Evolutionary conservation across 1,139 yeast species (phyloP), one percentile per base, ranked within the genome.

Genomic region (Sporopachydermia cereana): DNA sequence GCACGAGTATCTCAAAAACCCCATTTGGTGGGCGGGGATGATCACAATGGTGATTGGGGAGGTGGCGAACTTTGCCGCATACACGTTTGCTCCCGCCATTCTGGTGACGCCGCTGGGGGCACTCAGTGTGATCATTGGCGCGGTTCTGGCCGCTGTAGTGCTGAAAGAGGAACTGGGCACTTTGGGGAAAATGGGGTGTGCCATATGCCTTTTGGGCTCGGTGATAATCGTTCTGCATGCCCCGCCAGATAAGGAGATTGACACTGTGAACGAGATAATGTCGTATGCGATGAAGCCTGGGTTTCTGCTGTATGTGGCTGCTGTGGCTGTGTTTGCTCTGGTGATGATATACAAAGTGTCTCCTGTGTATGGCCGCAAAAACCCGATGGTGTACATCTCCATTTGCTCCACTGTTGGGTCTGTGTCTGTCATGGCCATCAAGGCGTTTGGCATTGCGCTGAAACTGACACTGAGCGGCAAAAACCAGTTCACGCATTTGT

Each of bases 1-100:
- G 30, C 78, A 73, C 56, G 79, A 81, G 55, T 86, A 86, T 59
- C 67, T 86, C 50, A 78, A 74, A 52, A 85, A 84, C 59, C 96
- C 96, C 7, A 76, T 85, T 42, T 86, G 96, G 96, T 84, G 95
- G 88, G 86, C 93, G 0, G 96, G 96, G 16, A 86, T 88, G 75
- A 36, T 49, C 20, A 77, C 93, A 46, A 88, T 86, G 96, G 95
- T 93, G 1, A 64, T 86, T 31, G 96, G 96, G 3, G 96, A 86
- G 60, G 67, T 86, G 43, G 95, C 96, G 47, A 86, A 86, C 61
- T 86, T 86, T 61, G 96, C 96, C 12, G 96, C 96, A 1, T 86
- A 86, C 58, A 88, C 96, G 1, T 86, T 86, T 71, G 96, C 96
- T 0, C 96, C 96, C 2, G 95, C 96, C 1, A 84, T 88, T 51